A percentile compares a stretch with the other conserved stretches of the same genome.
Evolutionary conservation across 306 rosid genomes (phyloP).

Genomic region (Casuarina glauca): DNA sequence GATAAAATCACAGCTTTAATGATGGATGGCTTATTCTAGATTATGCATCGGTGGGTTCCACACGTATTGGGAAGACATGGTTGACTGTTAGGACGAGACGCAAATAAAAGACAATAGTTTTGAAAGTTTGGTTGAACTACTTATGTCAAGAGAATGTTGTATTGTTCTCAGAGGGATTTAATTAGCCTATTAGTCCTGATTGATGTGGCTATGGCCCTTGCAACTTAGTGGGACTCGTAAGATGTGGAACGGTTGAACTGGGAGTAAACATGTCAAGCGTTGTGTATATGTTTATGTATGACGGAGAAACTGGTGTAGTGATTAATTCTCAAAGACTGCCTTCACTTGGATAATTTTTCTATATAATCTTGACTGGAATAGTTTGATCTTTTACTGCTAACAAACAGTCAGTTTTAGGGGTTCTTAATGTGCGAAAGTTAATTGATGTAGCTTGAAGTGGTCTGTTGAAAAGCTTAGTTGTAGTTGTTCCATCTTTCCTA

Average conservation of each 20-base stretch:
- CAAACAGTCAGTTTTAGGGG: not conserved
- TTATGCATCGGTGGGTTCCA: slow-evolving; percentile 4
- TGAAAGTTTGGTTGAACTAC: not conserved
- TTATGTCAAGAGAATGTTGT: not conserved
- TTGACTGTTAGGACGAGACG: not conserved
- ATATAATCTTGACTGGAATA: not conserved
- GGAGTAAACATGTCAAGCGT: not conserved
- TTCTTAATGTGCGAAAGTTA: not conserved
- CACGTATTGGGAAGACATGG: not conserved
- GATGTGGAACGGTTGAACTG: not conserved
- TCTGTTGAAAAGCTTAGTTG: not conserved
- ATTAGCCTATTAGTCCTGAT: no score
- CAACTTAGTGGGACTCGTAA: not conserved
- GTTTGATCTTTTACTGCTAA: not conserved
- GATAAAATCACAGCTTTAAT: not conserved
- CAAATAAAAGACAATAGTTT: not conserved
- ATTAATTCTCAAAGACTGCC: not conserved
- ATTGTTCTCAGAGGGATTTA: not conserved
- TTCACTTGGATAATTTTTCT: not conserved
- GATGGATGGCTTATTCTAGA: not conserved
- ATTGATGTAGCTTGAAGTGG: no score
- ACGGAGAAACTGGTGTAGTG: not conserved
- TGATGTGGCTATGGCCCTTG: not conserved
- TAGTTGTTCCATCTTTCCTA: not conserved
- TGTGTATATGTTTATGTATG: not conserved